A percentile compares a stretch with the other conserved stretches of the same genome.
phyloP scores from a whole-genome alignment of 176 grass and related monocot species.

The Musa schizocarpa region DNA sequence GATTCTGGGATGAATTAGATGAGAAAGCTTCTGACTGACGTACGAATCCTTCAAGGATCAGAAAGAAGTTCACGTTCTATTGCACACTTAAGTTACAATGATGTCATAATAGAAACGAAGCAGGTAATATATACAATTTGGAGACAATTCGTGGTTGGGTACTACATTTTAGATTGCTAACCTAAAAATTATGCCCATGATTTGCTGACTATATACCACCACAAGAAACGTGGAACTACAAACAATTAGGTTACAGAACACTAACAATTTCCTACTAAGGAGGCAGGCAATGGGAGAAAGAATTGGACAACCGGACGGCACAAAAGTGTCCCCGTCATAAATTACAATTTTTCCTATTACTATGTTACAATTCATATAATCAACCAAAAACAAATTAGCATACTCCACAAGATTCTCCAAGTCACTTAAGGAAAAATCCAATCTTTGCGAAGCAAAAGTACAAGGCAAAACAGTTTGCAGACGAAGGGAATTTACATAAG shows the following conservation, averaged over 20 bases:
- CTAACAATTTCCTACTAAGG: neutral
- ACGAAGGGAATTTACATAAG: neutral
- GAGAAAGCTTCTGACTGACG: neutral
- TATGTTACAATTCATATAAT: neutral
- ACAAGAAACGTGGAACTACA: too few species aligned
- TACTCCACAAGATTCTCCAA: too few species aligned
- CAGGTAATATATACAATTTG: neutral
- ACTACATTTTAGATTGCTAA: too few species aligned
- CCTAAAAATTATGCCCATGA: too few species aligned
- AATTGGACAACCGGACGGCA: neutral
- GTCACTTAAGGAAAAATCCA: too few species aligned
- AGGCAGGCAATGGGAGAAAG: neutral
- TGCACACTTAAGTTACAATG: neutral
- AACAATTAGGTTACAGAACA: neutral
- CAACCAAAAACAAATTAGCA: neutral
- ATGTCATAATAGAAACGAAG: neutral
- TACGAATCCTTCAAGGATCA: neutral
- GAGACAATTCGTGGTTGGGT: neutral
- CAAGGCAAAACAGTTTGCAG: neutral
- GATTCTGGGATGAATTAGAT: too few species aligned
- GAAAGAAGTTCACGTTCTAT: neutral
- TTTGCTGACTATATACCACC: too few species aligned
- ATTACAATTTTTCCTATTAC: neutral
- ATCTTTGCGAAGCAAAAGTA: neutral
- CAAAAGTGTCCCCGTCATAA: neutral